Conservation (phyloP, 345 rosid species). For the Balakata baccata region DNA sequence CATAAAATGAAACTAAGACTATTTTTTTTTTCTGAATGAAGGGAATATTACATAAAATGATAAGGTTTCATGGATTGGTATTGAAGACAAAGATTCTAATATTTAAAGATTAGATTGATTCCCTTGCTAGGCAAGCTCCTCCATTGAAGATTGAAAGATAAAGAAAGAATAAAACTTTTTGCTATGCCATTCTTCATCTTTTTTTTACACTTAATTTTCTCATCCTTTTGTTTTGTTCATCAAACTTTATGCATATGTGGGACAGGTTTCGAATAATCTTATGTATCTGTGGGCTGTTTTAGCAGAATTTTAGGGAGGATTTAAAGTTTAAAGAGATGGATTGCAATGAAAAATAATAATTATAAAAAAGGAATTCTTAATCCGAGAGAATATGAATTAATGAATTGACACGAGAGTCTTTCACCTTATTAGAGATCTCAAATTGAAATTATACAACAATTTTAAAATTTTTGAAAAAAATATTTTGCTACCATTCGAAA, state of each 20-base stretch:
- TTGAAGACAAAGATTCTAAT: background rate
- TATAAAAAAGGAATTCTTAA: too few species aligned
- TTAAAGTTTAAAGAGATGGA: background rate
- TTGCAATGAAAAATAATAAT: too few species aligned
- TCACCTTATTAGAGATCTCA: too few species aligned
- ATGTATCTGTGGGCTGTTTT: conserved; percentile 20
- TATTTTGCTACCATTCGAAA: too few species aligned
- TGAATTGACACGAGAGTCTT: too few species aligned
- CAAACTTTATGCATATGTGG: conserved; percentile 11
- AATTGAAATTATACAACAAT: too few species aligned
- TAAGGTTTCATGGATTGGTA: background rate
- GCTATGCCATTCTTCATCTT: conserved; percentile 22
- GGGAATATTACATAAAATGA: too few species aligned
- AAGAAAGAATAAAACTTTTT: conserved; percentile 15
- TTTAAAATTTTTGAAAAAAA: too few species aligned
- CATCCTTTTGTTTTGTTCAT: background rate
- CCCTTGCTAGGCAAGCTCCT: conserved; percentile 13
- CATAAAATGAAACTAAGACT: too few species aligned
- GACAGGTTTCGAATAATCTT: conserved; percentile 9
- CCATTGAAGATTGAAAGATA: conserved; percentile 5
- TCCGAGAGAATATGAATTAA: too few species aligned
- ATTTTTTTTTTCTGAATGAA: too few species aligned
- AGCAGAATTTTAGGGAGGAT: background rate
- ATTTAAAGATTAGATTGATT: conserved; percentile 14
- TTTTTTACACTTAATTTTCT: conserved; percentile 3